Base-by-base conservation (phyloP, 1,284 basidiomycete genomes). In the Fomitiporia mediterranea region DNA sequence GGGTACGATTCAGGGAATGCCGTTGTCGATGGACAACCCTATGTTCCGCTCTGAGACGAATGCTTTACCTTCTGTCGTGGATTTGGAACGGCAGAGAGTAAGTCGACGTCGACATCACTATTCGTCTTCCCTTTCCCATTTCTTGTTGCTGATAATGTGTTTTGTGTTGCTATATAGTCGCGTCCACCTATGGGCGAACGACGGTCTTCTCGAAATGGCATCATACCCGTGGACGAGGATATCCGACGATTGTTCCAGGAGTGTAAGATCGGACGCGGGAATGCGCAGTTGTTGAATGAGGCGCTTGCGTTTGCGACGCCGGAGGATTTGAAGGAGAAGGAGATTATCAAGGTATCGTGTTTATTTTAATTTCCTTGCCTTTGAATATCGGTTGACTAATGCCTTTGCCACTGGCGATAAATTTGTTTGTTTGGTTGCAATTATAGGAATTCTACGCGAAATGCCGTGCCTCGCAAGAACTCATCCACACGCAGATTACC, bases 171-270 rank as follows among this genome's bases (percentile, higher is more conserved):
- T 60, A 53, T 21, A 52, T 39, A 60, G 51, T 32, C 69, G 64
- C 64, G 66, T 50, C 61, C 62, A 27, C 64, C 65, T 34, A 32
- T 34, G 8, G 65, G 68, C 44, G 75, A 72, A 61, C 71, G 72
- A 46, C 71, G 73, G 51, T 74, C 75, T 3, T 72, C 75, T 1
- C 70, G 72, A 6, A 75, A 79, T 58, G 76, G 81, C 2, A 81
- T 90, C 46, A 88, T 90, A 48, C 82, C 88, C 0, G 77, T 69
- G 2, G 86, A 89, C 40, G 88, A 91, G 64, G 88, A 91, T 64
- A 89, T 90, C 56, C 77, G 84, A 4, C 76, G 86, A 9, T 68
- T 92, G 50, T 83, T 88, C 65, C 83, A 89, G 63, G 89, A 92
- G 65, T 91, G 89, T 69, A 82, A 82, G 62, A 80, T 90, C 53